A percentile compares a stretch with the other conserved stretches of the same genome.
Conservation (phyloP, 352 stramenopile species). For the Pythium phragmiticola region DNA sequence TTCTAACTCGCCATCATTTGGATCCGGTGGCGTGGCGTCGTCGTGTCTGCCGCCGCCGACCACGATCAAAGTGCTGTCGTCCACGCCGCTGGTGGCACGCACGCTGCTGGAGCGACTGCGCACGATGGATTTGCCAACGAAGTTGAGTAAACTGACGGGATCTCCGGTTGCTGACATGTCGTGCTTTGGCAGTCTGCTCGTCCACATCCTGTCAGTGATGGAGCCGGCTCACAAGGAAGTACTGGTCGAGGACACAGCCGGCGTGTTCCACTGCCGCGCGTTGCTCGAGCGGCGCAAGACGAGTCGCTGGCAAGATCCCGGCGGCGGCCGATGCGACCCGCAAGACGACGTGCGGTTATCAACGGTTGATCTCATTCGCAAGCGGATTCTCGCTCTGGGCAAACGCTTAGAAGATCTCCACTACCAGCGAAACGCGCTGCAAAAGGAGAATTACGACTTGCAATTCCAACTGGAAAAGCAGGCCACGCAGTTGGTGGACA, state of each 20-base stretch:
- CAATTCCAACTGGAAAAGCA: conserved; percentile 69
- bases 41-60: conserved; percentile 25
- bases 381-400: conserved; percentile 55
- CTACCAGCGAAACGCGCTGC: conserved; percentile 65
- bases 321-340: not conserved
- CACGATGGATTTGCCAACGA: conserved; percentile 32
- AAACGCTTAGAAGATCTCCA: conserved; percentile 70
- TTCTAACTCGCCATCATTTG: not conserved
- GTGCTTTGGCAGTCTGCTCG: conserved; percentile 36
- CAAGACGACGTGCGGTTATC: conserved; percentile 20
- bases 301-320: conserved; percentile 9
- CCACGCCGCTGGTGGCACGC: conserved; percentile 31
- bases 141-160: conserved; percentile 27
- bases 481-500: conserved; percentile 42
- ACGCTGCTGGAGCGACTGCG: conserved; percentile 40
- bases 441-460: conserved; percentile 77
- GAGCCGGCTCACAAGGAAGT: conserved; percentile 41
- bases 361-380: conserved; percentile 48
- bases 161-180: not conserved
- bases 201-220: conserved; percentile 45
- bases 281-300: conserved; percentile 43
- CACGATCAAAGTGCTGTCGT: conserved; percentile 51
- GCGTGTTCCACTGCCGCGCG: conserved; percentile 49
- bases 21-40: not conserved
- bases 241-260: conserved; percentile 41